Evolutionary conservation across 192 early-diverging fungal species (phyloP).

Genomic region (Dimargaris cristalligena): DNA sequence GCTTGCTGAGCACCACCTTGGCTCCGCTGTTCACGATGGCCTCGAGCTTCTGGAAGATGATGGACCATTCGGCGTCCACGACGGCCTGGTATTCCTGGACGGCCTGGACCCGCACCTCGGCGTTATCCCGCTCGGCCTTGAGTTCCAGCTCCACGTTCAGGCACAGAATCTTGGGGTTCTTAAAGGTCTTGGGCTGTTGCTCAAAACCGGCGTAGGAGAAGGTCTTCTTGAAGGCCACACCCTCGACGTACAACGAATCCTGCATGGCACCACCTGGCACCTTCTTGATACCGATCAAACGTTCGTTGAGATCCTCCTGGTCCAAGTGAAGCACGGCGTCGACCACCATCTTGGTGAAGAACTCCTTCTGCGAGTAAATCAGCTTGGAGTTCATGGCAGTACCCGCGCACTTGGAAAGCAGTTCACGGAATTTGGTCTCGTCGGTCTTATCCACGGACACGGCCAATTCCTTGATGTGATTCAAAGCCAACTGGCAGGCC

Average conservation of each 20-base stretch:
- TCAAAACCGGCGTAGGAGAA: slow-evolving; percentile 99
- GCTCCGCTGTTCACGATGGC: slow-evolving; percentile 88
- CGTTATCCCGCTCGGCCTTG: slow-evolving; percentile 98
- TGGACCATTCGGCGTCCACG: slow-evolving; percentile 98
- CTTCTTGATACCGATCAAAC: slow-evolving; percentile 97
- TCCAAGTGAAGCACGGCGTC: slow-evolving; percentile 91
- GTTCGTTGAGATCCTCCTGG: slow-evolving; percentile 89
- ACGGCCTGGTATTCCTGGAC: slow-evolving; percentile 98
- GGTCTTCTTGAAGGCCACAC: slow-evolving; percentile 99
- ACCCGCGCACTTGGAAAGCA: slow-evolving; percentile 90
- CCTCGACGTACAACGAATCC: slow-evolving; percentile 88
- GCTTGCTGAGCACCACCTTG: slow-evolving; percentile 90
- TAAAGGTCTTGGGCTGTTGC: slow-evolving; percentile 94
- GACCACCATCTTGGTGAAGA: slow-evolving; percentile 97
- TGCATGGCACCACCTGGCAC: slow-evolving; percentile 96
- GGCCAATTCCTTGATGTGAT: slow-evolving; percentile 85
- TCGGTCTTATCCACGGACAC: slow-evolving; percentile 69
- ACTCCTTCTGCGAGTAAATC: slow-evolving; percentile 89
- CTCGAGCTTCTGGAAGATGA: slow-evolving; percentile 97
- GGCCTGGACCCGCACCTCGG: slow-evolving; percentile 91
- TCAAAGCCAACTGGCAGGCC: slow-evolving; percentile 80
- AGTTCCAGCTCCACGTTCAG: slow-evolving; percentile 97
- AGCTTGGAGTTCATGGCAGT: slow-evolving; percentile 98
- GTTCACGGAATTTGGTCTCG: slow-evolving; percentile 63
- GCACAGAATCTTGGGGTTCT: slow-evolving; percentile 74